Conservation (phyloP, 2,329 filamentous ascomycete genomes). For the Arthroderma uncinatum region DNA sequence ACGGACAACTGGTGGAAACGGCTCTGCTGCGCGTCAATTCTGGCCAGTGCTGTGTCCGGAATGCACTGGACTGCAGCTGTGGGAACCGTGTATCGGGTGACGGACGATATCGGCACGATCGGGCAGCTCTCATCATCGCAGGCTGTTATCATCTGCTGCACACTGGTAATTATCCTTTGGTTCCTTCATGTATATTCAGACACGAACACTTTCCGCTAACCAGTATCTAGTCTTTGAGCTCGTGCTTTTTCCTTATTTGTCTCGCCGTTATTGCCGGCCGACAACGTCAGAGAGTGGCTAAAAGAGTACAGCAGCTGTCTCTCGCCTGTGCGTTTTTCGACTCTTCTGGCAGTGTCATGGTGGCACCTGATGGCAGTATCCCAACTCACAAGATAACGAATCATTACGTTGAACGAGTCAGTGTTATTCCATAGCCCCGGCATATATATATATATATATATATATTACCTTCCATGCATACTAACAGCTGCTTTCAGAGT, state of each 20-base stretch:
- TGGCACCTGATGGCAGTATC: constrained; percentile 35
- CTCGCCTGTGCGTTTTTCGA: constrained; percentile 37
- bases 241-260: constrained; percentile 49
- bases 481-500: constrained; percentile 20
- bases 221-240: constrained; percentile 46
- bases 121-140: constrained; percentile 47
- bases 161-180: constrained; percentile 42
- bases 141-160: constrained; percentile 63
- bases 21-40: constrained; percentile 51
- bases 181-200: background rate
- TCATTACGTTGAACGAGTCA: constrained; percentile 56
- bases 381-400: constrained; percentile 60
- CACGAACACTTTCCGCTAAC: background rate
- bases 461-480: background rate
- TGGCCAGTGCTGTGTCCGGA: constrained; percentile 65
- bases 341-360: constrained; percentile 35
- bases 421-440: constrained; percentile 11
- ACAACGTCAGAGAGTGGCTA: constrained; percentile 44
- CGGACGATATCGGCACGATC: constrained; percentile 31
- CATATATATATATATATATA: background rate
- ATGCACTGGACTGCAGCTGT: constrained; percentile 78
- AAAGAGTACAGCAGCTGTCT: constrained; percentile 51
- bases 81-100: constrained; percentile 56
- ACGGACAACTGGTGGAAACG: constrained; percentile 70
- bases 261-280: constrained; percentile 46